phyloP scores from a whole-genome alignment of 345 rosid genomes.

The Lepidium sativum region DNA sequence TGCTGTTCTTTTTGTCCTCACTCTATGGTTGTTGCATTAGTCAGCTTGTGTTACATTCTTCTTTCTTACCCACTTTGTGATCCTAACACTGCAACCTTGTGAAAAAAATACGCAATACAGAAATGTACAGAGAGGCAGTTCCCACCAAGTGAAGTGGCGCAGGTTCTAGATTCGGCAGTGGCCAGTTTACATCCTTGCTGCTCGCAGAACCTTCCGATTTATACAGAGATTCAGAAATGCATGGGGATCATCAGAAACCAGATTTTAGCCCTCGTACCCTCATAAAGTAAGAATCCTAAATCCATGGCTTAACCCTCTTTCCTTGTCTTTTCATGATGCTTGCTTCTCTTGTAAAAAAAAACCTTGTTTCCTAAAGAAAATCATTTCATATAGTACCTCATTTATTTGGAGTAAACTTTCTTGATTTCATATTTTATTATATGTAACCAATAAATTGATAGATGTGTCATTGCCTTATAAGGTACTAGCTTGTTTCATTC shows the following conservation, averaged over 20 bases:
- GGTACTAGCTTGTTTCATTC: not conserved
- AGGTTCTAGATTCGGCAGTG: constrained; percentile 67
- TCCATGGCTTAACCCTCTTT: constrained; percentile 1
- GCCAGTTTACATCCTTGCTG: constrained; percentile 69
- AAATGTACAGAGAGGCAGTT: constrained; percentile 78
- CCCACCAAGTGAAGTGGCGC: constrained; percentile 74
- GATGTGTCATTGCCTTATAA: not conserved
- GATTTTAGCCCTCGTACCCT: constrained; percentile 49
- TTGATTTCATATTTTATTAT: not conserved
- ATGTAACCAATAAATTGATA: not conserved
- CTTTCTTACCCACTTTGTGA: not conserved
- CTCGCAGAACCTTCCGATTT: constrained; percentile 64
- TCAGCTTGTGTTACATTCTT: constrained; percentile 1
- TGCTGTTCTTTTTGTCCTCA: not conserved
- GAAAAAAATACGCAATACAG: constrained; percentile 34
- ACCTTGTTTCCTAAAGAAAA: constrained; percentile 6
- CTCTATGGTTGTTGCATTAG: not conserved
- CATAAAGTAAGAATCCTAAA: constrained; percentile 29
- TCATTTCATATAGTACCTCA: constrained; percentile 12
- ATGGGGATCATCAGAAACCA: constrained; percentile 77
- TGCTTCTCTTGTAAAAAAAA: constrained; percentile 22
- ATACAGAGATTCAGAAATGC: constrained; percentile 81
- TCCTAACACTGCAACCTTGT: not conserved
- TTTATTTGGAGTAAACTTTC: constrained; percentile 6
- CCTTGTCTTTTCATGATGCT: constrained; percentile 7